phyloP scores from a whole-genome alignment of 257 asterid genomes.

The Ocimum tenuiflorum region DNA sequence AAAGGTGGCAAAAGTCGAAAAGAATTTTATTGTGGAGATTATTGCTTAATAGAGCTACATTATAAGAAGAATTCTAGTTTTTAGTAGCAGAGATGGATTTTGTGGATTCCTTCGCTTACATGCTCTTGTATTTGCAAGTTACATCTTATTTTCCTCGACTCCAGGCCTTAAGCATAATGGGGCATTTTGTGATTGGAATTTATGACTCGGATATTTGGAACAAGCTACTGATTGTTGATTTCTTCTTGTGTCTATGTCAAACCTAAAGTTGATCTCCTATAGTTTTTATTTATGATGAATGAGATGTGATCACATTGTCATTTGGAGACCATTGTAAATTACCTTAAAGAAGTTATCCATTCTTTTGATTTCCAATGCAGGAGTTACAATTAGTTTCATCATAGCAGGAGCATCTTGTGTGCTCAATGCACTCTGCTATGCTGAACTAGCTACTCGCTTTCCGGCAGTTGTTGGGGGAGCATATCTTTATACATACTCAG shows the following conservation, averaged over 20 bases:
- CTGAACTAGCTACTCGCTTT: constrained; percentile 79
- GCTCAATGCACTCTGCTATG: constrained; percentile 88
- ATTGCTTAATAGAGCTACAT: neutral
- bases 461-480: constrained; percentile 99
- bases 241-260: neutral
- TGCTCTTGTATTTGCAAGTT: neutral
- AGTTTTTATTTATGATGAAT: constrained; percentile 4
- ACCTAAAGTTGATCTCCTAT: neutral
- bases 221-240: neutral
- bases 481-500: constrained; percentile 76
- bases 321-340: neutral
- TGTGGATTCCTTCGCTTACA: neutral
- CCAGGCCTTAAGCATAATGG: neutral
- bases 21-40: neutral
- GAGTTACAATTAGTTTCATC: constrained; percentile 79
- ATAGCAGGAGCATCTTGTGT: constrained; percentile 83
- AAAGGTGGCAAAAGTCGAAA: neutral
- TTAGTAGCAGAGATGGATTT: neutral
- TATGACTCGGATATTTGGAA: neutral
- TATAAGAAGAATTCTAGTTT: neutral
- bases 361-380: constrained; percentile 39
- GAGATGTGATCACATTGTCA: neutral
- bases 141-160: neutral
- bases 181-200: neutral
- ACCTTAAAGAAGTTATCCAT: constrained; percentile 9